phyloP scores from a whole-genome alignment of 257 asterid species.

The Petrea volubilis region DNA sequence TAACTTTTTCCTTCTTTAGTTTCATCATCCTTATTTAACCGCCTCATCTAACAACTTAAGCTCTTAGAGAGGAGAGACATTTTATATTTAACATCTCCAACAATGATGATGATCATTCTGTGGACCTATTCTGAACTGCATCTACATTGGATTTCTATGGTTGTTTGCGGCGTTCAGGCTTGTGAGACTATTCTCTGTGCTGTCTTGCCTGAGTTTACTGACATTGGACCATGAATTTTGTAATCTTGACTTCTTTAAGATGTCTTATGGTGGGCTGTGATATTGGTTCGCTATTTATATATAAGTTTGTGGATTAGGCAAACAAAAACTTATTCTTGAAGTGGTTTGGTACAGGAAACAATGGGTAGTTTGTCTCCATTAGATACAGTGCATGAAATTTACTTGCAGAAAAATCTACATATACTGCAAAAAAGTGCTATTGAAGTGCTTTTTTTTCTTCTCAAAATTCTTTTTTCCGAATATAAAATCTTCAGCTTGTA shows the following conservation, averaged over 20 bases:
- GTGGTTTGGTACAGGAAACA: constrained; percentile 2
- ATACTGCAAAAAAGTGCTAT: background rate
- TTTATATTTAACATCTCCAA: no score
- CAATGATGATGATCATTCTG: background rate
- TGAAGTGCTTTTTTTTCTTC: no score
- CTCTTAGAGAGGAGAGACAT: no score
- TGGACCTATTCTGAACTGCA: background rate
- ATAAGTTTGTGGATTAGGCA: background rate
- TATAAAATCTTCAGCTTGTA: background rate
- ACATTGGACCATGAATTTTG: constrained; percentile 12
- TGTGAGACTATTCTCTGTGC: background rate
- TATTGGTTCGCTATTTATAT: background rate
- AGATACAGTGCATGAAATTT: background rate
- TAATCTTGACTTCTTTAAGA: background rate
- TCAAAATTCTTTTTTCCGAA: background rate
- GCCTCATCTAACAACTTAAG: no score
- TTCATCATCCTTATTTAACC: no score
- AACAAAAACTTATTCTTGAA: background rate
- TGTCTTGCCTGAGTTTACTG: background rate
- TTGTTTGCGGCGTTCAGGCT: background rate
- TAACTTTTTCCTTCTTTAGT: background rate
- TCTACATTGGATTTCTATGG: background rate
- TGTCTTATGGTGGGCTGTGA: background rate
- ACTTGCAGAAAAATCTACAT: background rate
- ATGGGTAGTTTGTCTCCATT: background rate